Base-by-base conservation (phyloP, 2,329 filamentous ascomycete genomes). In the Apiospora aurea region DNA sequence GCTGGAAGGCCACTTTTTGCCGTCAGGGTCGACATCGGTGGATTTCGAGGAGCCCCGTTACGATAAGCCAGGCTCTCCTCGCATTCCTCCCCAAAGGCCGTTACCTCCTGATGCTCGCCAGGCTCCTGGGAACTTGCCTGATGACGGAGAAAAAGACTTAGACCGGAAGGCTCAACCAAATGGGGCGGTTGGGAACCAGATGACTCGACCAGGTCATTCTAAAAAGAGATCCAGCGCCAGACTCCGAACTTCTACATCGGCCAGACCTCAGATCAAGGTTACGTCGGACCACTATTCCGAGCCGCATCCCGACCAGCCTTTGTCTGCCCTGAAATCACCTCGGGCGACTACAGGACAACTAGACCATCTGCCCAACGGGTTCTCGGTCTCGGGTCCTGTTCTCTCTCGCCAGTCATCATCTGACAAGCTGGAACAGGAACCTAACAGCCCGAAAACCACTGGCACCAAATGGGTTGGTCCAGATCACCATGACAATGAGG, bases 171-270 rank as follows among this genome's bases (percentile, higher is more conserved):
- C 8, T 64, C 34, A 41, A 24, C 57, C 57, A 41, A 64, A 41
- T 24, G 57, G 57, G 4, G 21, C 34, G 34, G 21, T 21, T 41
- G n/a, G 21, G 13, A 41, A 21, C 34, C 34, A 64, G 18, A 8
- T 21, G 53, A 64, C 49, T 66, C 46, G 51, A n/a, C 69, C 53
- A 76, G 68, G 71, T 77, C 74, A 66, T 70, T 68, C 67, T 14
- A 68, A 49, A n/a, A 68, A 68, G 34, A 46, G 46, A 29, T 68
- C 67, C 1, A 68, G 67, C 13, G 46, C 43, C 67, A 46, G 67
- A 10, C 67, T 68, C 21, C 67, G 67, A 68, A 68, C 67, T 21
- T 68, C 67, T 18, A 46, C 41, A 21, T 46, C 46, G 18, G 43
- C 67, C 14, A 47, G 46, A n/a, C 67, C 67, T 46, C 67, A 68